These are phyloP conservation scores for Pythium periplocum DNA, from an alignment of 352 stramenopile genomes.

Conservation along the genomic window DNA sequence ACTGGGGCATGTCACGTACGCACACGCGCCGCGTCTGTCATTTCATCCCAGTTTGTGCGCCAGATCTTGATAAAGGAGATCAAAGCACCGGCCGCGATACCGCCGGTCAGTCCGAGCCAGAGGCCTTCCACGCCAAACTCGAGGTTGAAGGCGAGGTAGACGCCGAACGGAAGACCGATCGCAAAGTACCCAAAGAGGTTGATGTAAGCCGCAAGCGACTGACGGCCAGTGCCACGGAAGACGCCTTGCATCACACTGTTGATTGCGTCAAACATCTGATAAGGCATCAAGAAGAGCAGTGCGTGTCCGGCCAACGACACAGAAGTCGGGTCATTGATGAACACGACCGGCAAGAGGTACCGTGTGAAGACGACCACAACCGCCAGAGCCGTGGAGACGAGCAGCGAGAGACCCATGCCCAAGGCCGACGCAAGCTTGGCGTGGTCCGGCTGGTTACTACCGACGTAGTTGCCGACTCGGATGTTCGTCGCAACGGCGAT, in stretches of 20 bases:
- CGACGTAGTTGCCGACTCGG: constrained; percentile 75
- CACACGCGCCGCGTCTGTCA: constrained; percentile 46
- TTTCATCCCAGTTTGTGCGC: constrained; percentile 48
- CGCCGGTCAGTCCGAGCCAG: constrained; percentile 57
- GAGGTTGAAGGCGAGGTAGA: constrained; percentile 55
- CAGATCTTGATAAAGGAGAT: constrained; percentile 62
- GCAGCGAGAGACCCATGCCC: constrained; percentile 53
- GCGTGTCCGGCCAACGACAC: constrained; percentile 37
- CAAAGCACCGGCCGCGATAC: constrained; percentile 48
- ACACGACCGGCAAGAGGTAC: constrained; percentile 43
- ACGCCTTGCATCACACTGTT: constrained; percentile 76
- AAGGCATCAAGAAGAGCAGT: constrained; percentile 59
- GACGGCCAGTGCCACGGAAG: constrained; percentile 57
- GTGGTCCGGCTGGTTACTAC: constrained; percentile 74
- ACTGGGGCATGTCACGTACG: constrained; percentile 13
- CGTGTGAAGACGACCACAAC: constrained; percentile 39
- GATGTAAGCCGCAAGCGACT: constrained; percentile 46
- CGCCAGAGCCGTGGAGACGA: constrained; percentile 32
- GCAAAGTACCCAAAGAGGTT: constrained; percentile 72
- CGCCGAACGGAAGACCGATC: constrained; percentile 55
- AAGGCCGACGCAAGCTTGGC: constrained; percentile 74
- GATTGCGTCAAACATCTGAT: constrained; percentile 59
- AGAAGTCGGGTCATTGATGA: constrained; percentile 70
- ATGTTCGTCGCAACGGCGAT: constrained; percentile 78
- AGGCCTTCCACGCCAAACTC: constrained; percentile 63